Conservation (phyloP, 306 rosid species). For the Casuarina cunninghamiana region DNA sequence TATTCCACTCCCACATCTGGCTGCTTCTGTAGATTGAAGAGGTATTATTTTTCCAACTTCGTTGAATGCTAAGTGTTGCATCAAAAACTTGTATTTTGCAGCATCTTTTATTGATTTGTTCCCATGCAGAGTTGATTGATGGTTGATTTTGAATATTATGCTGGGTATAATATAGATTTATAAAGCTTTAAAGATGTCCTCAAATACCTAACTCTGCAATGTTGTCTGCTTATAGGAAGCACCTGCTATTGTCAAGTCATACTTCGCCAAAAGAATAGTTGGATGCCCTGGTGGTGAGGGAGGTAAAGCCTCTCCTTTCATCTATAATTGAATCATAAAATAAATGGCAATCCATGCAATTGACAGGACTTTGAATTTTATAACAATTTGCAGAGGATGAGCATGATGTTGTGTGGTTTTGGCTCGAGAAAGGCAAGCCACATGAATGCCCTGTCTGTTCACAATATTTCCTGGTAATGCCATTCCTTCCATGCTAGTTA, state of each 20-base stretch:
- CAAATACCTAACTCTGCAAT: not conserved
- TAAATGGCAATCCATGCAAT: not conserved
- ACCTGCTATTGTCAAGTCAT: slow-evolving; percentile 47
- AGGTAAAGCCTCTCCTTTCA: slow-evolving; percentile 23
- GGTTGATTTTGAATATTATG: not conserved
- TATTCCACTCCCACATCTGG: not conserved
- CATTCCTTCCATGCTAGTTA: not conserved
- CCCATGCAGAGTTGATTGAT: not conserved
- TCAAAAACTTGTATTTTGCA: not conserved
- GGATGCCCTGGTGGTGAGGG: slow-evolving; percentile 57
- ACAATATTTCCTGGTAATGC: slow-evolving; percentile 43
- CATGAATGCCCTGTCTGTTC: slow-evolving; percentile 52
- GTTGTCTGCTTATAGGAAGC: slow-evolving; percentile 33
- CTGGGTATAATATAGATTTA: not conserved
- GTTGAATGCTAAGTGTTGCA: not conserved
- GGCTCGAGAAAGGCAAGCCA: slow-evolving; percentile 52
- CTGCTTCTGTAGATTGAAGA: not conserved
- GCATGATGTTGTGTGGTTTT: slow-evolving; percentile 61
- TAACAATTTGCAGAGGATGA: slow-evolving; percentile 39
- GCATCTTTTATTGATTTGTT: not conserved
- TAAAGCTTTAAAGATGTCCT: not conserved
- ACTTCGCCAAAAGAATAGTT: slow-evolving; percentile 46
- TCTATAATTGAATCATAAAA: not conserved
- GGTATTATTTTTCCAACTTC: not conserved
- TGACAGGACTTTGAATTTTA: not conserved